phyloP scores from a whole-genome alignment of 1,139 yeast genomes.

The Taphrina betulina region DNA sequence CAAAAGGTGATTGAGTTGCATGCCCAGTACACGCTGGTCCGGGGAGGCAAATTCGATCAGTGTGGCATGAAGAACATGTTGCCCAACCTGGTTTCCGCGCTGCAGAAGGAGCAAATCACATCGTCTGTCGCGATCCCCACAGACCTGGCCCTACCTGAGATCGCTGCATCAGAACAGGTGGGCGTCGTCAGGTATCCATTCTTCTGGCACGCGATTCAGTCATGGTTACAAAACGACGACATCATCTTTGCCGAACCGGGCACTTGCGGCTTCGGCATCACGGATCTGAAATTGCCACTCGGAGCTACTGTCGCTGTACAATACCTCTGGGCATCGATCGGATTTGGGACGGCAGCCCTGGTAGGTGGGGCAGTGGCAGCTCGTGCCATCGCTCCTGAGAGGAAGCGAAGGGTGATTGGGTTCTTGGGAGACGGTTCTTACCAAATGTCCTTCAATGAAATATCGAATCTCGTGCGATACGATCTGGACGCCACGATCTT shows the following conservation, averaged over 20 bases:
- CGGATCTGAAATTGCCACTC: conserved; percentile 60
- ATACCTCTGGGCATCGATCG: conserved; percentile 75
- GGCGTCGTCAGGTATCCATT: conserved; percentile 38
- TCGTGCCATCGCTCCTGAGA: conserved; percentile 48
- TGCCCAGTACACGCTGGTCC: conserved; percentile 7
- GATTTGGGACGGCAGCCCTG: conserved; percentile 80
- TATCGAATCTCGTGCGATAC: conserved; percentile 64
- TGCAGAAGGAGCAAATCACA: background rate
- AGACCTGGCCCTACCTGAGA: conserved; percentile 4
- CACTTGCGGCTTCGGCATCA: conserved; percentile 55
- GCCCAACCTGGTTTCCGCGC: conserved; percentile 2
- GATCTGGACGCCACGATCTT: conserved; percentile 63
- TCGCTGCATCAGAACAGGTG: conserved; percentile 1
- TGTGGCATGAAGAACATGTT: conserved; percentile 25
- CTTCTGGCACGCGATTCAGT: conserved; percentile 37
- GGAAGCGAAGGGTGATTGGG: conserved; percentile 49
- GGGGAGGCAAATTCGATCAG: conserved; percentile 19
- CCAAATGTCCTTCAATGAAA: conserved; percentile 83
- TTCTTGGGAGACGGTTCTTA: conserved; percentile 90
- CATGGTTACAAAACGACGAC: conserved; percentile 59
- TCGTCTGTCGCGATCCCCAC: conserved; percentile 2
- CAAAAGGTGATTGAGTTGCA: conserved; percentile 40
- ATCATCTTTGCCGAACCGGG: conserved; percentile 73
- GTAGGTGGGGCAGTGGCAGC: conserved; percentile 73
- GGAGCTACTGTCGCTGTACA: conserved; percentile 59